Base-by-base conservation (phyloP, 2,329 filamentous ascomycete species). In the Stemphylium beticola region DNA sequence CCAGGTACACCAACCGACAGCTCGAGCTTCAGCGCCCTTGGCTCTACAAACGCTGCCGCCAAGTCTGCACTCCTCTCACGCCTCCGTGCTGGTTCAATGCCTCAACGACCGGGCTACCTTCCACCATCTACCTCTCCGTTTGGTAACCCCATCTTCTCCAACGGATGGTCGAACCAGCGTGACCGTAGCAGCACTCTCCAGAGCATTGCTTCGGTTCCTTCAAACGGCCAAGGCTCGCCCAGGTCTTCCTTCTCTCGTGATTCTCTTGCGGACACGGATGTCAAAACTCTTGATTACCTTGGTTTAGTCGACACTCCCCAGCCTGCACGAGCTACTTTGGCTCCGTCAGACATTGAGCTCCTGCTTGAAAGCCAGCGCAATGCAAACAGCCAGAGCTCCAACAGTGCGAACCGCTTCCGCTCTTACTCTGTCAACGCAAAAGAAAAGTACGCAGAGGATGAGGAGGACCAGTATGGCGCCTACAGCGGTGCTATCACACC, bases 361-460 rank as follows among this genome's bases (percentile, higher is more conserved):
- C 68, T 81, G 5, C 67, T 79, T 34, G 80, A 82, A 51, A 81
- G 82, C 50, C 81, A 83, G 52, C 77, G 82, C 49, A 72, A 81
- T 54, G 87, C 89, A 39, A 90, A 70, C 51, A 71, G 63, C 56
- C 72, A 71, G 39, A 74, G 90, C 68, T 84, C 91, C 62, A 89
- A 88, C 61, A 90, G 74, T 38, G 83, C 88, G 39, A 98, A 90
- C 74, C 87, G 95, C 47, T 96, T 98, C 81, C 87, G 95, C 41
- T 99, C 95, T 1, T 98, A 97, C 76, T 99, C 95, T 0, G 95
- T 99, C 62, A 99, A 99, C 76, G 96, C 96, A 51, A 97, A 96
- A 77, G 93, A 98, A 74, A 96, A 95, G 75, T 98, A 98, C 68
- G 93, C 90, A 2, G 92, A 96, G 66, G 93, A 96, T 47, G 89